phyloP scores from a whole-genome alignment of 2,329 filamentous ascomycete genomes.

The Hypoxylon sp. region DNA sequence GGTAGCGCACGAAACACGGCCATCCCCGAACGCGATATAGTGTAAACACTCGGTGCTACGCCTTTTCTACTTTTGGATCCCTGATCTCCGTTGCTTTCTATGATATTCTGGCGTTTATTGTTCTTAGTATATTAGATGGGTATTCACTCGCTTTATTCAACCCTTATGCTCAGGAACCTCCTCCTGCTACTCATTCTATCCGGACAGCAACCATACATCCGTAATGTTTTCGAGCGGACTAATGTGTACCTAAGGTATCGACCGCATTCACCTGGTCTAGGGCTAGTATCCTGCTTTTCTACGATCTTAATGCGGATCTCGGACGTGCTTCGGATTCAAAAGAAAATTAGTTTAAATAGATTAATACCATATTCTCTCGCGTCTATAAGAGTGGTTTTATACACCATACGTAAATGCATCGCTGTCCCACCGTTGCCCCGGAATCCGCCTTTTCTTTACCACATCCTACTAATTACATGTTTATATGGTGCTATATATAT shows the following conservation, averaged over 20 bases:
- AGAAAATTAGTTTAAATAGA: not conserved
- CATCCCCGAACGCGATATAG: not conserved
- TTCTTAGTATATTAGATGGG: not conserved
- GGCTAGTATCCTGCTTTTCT: not conserved
- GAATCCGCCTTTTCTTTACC: constrained; percentile 1
- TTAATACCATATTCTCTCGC: constrained; percentile 4
- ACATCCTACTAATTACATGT: constrained; percentile 27
- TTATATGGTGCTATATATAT: constrained; percentile 33
- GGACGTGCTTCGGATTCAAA: not conserved
- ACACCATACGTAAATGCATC: constrained; percentile 19
- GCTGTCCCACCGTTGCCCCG: constrained; percentile 13
- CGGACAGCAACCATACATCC: too few species aligned
- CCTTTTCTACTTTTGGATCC: not conserved
- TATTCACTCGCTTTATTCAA: not conserved
- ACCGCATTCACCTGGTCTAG: not conserved
- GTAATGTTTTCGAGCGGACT: not conserved
- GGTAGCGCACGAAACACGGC: not conserved
- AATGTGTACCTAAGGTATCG: not conserved
- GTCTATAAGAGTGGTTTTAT: constrained; percentile 18
- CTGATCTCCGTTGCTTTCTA: not conserved
- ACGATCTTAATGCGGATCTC: not conserved
- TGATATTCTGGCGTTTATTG: not conserved
- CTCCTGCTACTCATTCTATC: too few species aligned
- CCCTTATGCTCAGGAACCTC: too few species aligned
- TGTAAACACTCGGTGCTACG: not conserved